Evolutionary conservation across 768 basidiomycete species (phyloP), one percentile per base, ranked within the genome.

Genomic region (Lentinula boryana): DNA sequence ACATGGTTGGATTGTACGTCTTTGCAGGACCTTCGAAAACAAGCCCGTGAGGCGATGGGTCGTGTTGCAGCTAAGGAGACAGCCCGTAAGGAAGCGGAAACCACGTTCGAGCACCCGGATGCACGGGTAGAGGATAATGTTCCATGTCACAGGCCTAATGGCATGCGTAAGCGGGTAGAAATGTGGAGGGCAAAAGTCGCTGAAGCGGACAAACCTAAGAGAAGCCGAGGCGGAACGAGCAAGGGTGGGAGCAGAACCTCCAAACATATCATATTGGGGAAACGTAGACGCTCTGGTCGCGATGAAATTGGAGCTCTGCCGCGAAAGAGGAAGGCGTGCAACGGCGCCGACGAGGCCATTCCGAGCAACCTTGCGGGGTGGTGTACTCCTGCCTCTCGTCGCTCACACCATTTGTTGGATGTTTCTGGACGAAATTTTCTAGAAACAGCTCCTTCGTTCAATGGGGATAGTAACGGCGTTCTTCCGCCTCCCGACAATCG

Each of bases 1-100:
- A 69, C 74, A n/a, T 92, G 89, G 86, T 73, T 69, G 36, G 84
- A 87, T 36, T 80, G 80, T 18, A 66, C 80, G 33, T 74, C 76
- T 23, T 73, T 87, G 3, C 71, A 78, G 21, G 76, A 77, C 18
- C 70, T 88, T 13, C 81, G 88, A 61, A 68, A 70, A 2, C 78
- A 86, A 60, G 89, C 88, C 0, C 78, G 76, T 27, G 75, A 78
- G 15, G 76, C 76, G 1, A 74, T 84, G 8, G 87, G 87, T 3
- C 77, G 77, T 53, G 86, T 87, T 59, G 65, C 73, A 18, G 68
- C 71, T 4, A 68, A 77, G 33, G 84, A 86, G 62, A 80, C 82
- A 49, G 68, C 80, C 16, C 77, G 81, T 27, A 83, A 86, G 52
- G 79, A 51, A 9, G 31, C 51, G n/a, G 38, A 51, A 41, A 52